Conservation (phyloP, 1,284 basidiomycete species). For the Cryptococcus amylolentus region DNA sequence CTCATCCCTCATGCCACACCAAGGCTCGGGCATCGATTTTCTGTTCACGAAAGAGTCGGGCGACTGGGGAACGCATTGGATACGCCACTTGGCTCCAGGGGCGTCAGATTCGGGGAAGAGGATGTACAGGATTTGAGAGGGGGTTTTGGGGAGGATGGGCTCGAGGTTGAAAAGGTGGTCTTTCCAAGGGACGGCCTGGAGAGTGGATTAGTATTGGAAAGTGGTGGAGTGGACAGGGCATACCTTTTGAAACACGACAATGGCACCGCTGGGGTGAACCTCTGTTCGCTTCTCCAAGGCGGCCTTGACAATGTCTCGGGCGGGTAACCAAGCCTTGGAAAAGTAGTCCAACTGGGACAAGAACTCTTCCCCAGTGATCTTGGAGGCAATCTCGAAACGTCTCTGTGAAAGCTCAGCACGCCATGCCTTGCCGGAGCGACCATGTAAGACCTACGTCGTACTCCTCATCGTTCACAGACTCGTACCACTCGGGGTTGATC, state of each 20-base stretch:
- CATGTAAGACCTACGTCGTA: constrained; percentile 62
- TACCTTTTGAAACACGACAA: constrained; percentile 79
- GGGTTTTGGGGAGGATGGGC: constrained; percentile 30
- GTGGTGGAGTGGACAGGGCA: constrained; percentile 5
- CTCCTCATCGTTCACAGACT: constrained; percentile 59
- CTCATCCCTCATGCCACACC: constrained; percentile 88
- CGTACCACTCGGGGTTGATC: constrained; percentile 91
- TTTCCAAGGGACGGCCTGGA: constrained; percentile 54
- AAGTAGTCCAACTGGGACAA: constrained; percentile 76
- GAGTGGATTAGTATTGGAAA: constrained; percentile 1
- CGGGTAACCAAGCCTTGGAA: constrained; percentile 86
- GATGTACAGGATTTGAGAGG: constrained; percentile 62
- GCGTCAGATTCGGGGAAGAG: constrained; percentile 79
- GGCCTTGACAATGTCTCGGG: constrained; percentile 71
- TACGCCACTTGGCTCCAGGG: constrained; percentile 71
- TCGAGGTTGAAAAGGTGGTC: constrained; percentile 92
- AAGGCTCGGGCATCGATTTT: constrained; percentile 85
- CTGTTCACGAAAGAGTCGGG: constrained; percentile 84
- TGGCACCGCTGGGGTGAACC: constrained; percentile 68
- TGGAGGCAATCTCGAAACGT: constrained; percentile 74
- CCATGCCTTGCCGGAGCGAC: neutral
- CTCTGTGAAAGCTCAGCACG: constrained; percentile 51
- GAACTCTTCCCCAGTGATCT: constrained; percentile 83
- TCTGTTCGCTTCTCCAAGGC: constrained; percentile 63
- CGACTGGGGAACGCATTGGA: constrained; percentile 84